Percentiles rank a stretch among this genome's conserved stretches.
These are phyloP conservation scores for Didymella exigua DNA, from an alignment of 2,329 filamentous ascomycete genomes.

Conservation along the genomic window DNA sequence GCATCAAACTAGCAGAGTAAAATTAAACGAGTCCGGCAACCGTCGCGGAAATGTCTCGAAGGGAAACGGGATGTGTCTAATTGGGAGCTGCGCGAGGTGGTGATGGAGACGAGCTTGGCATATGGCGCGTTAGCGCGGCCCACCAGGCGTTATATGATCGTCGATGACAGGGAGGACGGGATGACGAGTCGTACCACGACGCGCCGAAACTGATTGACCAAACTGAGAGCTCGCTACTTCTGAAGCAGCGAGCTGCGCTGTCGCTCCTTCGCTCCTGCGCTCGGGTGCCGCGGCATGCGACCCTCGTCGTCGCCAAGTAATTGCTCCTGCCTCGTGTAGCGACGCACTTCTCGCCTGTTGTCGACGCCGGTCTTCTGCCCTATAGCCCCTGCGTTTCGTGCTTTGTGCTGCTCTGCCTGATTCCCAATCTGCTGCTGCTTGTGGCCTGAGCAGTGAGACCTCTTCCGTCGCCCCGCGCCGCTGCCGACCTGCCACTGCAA, in stretches of 20 bases:
- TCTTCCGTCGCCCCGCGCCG: conserved; percentile 18
- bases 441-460: conserved; percentile 9
- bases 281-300: conserved; percentile 1
- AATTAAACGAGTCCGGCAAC: conserved; percentile 3
- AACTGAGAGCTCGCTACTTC: conserved; percentile 6
- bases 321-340: conserved; percentile 12
- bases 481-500: conserved; percentile 11
- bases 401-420: not conserved
- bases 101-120: conserved; percentile 9
- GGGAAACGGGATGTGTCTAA: conserved; percentile 10
- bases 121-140: conserved; percentile 8
- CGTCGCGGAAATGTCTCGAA: conserved; percentile 7
- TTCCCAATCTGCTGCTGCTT: conserved; percentile 2
- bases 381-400: not conserved
- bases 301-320: conserved; percentile 3
- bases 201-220: not conserved
- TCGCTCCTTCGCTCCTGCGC: not conserved
- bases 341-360: conserved; percentile 8
- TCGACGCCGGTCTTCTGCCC: conserved; percentile 5
- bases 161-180: conserved; percentile 17
- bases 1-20: not conserved
- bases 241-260: not conserved
- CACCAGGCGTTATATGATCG: conserved; percentile 11
- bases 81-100: conserved; percentile 2
- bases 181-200: conserved; percentile 13